phyloP scores from a whole-genome alignment of 1,139 yeast species.

The Pneumocystis wakefieldiae region DNA sequence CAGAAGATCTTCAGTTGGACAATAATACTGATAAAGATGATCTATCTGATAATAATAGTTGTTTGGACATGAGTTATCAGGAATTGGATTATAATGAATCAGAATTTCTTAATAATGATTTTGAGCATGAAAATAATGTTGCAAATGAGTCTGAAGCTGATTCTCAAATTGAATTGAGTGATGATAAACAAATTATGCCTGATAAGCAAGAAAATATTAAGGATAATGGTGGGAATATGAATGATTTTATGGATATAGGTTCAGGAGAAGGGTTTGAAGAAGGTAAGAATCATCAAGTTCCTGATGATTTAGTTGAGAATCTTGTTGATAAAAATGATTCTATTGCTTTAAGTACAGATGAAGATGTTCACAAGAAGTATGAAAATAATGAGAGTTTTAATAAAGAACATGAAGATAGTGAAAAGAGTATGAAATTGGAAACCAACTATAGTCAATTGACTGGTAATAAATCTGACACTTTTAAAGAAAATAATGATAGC shows the following conservation, averaged over 20 bases:
- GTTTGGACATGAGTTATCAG: not conserved
- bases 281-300: not conserved
- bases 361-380: slow-evolving; percentile 33
- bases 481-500: slow-evolving; percentile 16
- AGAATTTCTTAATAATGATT: slow-evolving; percentile 2
- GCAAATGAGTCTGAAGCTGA: slow-evolving; percentile 13
- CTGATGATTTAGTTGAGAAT: not conserved
- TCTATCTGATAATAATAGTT: slow-evolving; percentile 21
- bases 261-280: not conserved
- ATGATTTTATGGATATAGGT: not conserved
- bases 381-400: not conserved
- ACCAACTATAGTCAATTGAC: slow-evolving; percentile 16
- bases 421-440: slow-evolving; percentile 41
- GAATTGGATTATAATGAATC: slow-evolving; percentile 6
- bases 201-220: slow-evolving; percentile 19
- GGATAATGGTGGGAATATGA: slow-evolving; percentile 16
- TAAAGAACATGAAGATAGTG: not conserved
- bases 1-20: slow-evolving; percentile 52
- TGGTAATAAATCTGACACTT: not conserved
- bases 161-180: slow-evolving; percentile 9
- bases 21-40: slow-evolving; percentile 20
- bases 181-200: slow-evolving; percentile 24
- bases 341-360: slow-evolving; percentile 25
- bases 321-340: not conserved
- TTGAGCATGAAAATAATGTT: slow-evolving; percentile 8